These are phyloP conservation scores for Penicillium antarcticum DNA, from an alignment of 495 filamentous ascomycete genomes.

Conservation along the genomic window DNA sequence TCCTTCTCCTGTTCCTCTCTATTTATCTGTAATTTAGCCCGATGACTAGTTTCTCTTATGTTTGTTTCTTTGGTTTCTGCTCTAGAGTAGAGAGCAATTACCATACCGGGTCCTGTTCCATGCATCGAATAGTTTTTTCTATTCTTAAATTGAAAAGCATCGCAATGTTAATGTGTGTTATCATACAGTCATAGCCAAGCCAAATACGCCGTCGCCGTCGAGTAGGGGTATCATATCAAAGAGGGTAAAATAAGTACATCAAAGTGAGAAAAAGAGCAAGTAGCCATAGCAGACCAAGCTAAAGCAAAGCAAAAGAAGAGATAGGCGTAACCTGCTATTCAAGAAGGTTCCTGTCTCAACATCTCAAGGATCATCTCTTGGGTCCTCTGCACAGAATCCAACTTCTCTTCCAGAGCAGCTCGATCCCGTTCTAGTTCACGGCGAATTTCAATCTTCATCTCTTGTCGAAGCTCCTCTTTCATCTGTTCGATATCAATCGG, in stretches of 20 bases:
- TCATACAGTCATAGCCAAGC: not conserved
- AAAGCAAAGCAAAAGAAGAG: not conserved
- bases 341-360: slow-evolving; percentile 38
- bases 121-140: not conserved
- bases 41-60: slow-evolving; percentile 27
- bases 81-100: slow-evolving; percentile 29
- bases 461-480: slow-evolving; percentile 36
- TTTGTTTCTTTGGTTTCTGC: slow-evolving; percentile 16
- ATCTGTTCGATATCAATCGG: slow-evolving; percentile 17
- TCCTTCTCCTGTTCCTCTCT: slow-evolving; percentile 19
- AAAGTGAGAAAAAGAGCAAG: not conserved
- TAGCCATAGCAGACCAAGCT: not conserved
- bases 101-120: slow-evolving; percentile 11
- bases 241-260: slow-evolving; percentile 1
- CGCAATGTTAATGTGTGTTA: not conserved
- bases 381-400: slow-evolving; percentile 41
- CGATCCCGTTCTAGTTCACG: slow-evolving; percentile 33
- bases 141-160: not conserved
- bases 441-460: slow-evolving; percentile 31
- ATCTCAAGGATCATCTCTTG: slow-evolving; percentile 48
- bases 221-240: slow-evolving; percentile 13
- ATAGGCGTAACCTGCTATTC: not conserved
- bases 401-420: slow-evolving; percentile 30
- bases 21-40: slow-evolving; percentile 36
- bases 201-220: not conserved